phyloP scores from a whole-genome alignment of 2,329 filamentous ascomycete species.

The Intubia oerlemansii region DNA sequence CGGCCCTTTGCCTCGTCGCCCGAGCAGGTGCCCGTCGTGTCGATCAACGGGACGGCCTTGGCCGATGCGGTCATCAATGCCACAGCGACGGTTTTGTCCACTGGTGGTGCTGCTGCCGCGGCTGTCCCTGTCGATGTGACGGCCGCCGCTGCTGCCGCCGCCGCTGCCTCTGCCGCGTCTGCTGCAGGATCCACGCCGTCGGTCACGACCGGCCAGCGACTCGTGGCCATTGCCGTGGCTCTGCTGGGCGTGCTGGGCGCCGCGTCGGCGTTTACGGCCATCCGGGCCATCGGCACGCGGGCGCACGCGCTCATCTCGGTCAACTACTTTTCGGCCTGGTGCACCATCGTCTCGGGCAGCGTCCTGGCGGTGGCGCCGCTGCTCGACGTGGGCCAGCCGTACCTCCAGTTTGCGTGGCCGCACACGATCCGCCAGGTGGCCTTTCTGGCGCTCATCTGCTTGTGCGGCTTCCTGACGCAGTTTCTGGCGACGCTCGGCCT shows the following conservation, averaged over 20 bases:
- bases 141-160: neutral
- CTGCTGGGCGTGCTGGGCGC: constrained; percentile 60
- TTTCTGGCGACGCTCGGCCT: constrained; percentile 65
- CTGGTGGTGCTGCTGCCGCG: neutral
- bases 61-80: no score
- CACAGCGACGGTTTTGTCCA: no score
- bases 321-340: constrained; percentile 60
- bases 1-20: constrained; percentile 26
- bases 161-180: neutral
- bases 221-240: constrained; percentile 18
- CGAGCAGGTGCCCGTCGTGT: neutral
- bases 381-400: constrained; percentile 23
- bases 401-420: constrained; percentile 21
- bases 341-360: constrained; percentile 41
- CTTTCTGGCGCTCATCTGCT: constrained; percentile 44
- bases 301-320: constrained; percentile 70
- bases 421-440: constrained; percentile 33
- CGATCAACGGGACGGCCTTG: neutral
- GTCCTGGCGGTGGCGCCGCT: constrained; percentile 31
- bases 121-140: neutral
- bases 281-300: constrained; percentile 60
- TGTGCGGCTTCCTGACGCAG: constrained; percentile 67
- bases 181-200: constrained; percentile 1
- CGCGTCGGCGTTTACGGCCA: constrained; percentile 50
- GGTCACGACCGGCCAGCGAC: constrained; percentile 4